Conservation (phyloP, 352 stramenopile genomes). For the Phytophthora fragariae region DNA sequence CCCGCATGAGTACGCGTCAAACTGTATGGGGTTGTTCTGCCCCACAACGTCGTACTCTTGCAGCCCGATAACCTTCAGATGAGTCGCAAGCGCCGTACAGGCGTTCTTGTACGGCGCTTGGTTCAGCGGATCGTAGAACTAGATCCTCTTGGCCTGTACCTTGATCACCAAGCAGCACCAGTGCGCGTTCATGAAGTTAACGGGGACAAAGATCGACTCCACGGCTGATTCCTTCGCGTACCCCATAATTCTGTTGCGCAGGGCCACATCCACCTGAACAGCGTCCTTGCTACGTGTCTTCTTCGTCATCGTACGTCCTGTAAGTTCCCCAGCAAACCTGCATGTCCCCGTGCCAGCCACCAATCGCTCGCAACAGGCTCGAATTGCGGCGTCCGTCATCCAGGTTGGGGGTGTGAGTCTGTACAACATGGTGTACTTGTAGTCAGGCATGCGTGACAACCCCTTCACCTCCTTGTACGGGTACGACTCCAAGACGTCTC, state of each 20-base stretch:
- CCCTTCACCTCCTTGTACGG: no score
- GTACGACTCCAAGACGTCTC: no score
- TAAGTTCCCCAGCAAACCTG: no score
- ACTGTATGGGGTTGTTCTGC: slow-evolving; percentile 6
- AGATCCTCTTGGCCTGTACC: neutral
- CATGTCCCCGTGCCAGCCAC: no score
- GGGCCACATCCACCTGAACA: neutral
- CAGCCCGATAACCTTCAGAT: neutral
- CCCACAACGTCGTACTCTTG: neutral
- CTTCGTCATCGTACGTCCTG: no score
- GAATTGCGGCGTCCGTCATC: neutral
- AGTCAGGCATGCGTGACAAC: no score
- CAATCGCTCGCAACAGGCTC: no score
- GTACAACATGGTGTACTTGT: no score
- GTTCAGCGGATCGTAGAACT: slow-evolving; percentile 1
- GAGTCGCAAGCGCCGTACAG: neutral
- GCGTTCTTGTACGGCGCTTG: neutral
- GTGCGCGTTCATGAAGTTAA: neutral
- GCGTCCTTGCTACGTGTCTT: no score
- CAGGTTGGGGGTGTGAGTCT: neutral
- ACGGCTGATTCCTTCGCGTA: neutral
- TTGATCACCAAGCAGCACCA: neutral
- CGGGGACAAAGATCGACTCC: neutral
- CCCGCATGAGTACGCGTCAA: neutral
- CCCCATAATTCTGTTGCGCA: neutral